Evolutionary conservation across 1,284 basidiomycete genomes (phyloP).

Genomic region (Marasmius sp.): DNA sequence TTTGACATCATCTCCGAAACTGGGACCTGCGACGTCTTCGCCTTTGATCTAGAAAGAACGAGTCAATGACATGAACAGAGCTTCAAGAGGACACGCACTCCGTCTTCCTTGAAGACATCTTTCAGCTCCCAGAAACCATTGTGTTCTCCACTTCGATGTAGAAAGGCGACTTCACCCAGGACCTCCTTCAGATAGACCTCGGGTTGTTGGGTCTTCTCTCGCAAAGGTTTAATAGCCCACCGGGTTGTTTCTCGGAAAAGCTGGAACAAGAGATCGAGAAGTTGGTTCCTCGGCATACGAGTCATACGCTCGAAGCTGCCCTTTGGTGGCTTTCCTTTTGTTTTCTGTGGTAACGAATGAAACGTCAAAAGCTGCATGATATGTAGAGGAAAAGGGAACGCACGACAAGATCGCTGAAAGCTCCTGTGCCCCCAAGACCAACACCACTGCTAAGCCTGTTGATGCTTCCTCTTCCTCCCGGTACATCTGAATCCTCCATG

Average conservation of each 20-base stretch:
- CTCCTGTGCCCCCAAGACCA: constrained; percentile 39
- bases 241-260: constrained; percentile 79
- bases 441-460: constrained; percentile 64
- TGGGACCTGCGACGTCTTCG: too few relatives aligned
- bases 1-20: too few relatives aligned
- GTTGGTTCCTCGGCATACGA: constrained; percentile 85
- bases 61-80: too few relatives aligned
- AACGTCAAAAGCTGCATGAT: background rate
- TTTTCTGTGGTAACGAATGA: constrained; percentile 40
- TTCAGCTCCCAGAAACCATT: constrained; percentile 73
- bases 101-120: constrained; percentile 61
- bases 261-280: constrained; percentile 83
- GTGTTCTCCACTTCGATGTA: constrained; percentile 79
- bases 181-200: constrained; percentile 91
- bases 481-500: constrained; percentile 58
- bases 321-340: constrained; percentile 64
- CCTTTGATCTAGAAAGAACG: too few relatives aligned
- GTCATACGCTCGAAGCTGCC: constrained; percentile 85
- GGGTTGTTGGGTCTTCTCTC: constrained; percentile 86
- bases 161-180: constrained; percentile 76
- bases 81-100: constrained; percentile 37
- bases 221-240: constrained; percentile 82
- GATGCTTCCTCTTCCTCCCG: constrained; percentile 64
- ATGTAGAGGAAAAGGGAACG: constrained; percentile 24
- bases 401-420: constrained; percentile 65